Base-by-base conservation (phyloP, 1,284 basidiomycete genomes). In the Cryptococcus neoformans region DNA sequence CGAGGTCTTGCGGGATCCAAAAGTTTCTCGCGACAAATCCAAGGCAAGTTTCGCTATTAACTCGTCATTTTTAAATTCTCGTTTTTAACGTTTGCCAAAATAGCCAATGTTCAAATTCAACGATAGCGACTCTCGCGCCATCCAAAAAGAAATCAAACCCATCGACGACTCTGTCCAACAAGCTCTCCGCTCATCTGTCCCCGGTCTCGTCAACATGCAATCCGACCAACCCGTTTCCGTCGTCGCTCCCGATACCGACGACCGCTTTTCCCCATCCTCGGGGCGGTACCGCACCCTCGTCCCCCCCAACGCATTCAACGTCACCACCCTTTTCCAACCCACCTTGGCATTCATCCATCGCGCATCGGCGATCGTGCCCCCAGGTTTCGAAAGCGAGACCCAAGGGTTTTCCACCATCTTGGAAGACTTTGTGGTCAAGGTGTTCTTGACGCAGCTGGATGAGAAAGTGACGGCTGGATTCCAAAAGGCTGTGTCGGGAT, bases 391-490 rank as follows among this genome's bases (percentile, higher is more conserved):
- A 63, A 76, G 77, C 14, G 84, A 85, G 40, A 84, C 85, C 21
- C 81, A 83, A 55, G 83, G 86, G 1, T 89, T 92, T 40, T 87
- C 85, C 46, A 81, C 65, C 3, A 73, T 74, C 5, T 65, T 99
- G 57, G 92, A 98, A 61, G 92, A 98, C 55, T 99, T 99, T 73
- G 93, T 99, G 6, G 81, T 92, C 53, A 89, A 88, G 60, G 87
- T 93, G 0, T 99, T 97, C 78, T 79, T 99, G 44, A 94, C 95
- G 0, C 92, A 96, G 73, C 78, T 99, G 58, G 94, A 98, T 75
- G 94, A 98, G 67, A 95, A 93, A 75, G 92, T 97, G 44, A 87
- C 89, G 0, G 81, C 84, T 51, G 80, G 95, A 37, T 97, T 97
- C 78, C 90, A 92, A 71, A 84, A 89, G 56, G 86, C 91, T 11